Evolutionary conservation across 805 yeast genomes (phyloP), one percentile per base, ranked within the genome.

Genomic region (Wickerhamiella dianesei): DNA sequence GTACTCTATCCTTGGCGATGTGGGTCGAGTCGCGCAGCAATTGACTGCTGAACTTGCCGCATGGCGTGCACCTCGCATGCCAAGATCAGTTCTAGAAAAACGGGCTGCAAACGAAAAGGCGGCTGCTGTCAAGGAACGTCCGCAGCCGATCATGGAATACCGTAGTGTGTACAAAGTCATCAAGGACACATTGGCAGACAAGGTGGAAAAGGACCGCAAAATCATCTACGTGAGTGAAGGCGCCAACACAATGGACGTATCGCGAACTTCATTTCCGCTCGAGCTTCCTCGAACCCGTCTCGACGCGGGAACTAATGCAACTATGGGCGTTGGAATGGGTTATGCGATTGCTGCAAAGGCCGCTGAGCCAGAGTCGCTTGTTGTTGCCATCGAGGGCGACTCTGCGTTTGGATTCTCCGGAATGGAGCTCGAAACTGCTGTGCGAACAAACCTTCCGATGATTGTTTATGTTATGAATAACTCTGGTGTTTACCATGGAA

Each of bases 351-450:
- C 83, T 0, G 73, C 83, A 2, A 77, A 75, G 52, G 62, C 62
- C 1, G 67, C 74, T 0, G 48, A 63, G 12, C 76, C 76, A 1
- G 55, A 62, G 0, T 63, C 67, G 40, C 59, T 64, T 4, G 76
- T 79, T 0, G 61, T 81, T 3, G 75, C 80, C 4, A 75, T 80
- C 25, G 81, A 78, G 58, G 88, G 87, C 4, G 87, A 81, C 58
- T 80, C 87, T 1, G 87, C 87, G 2, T 78, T 80, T 64, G 87
- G 87, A 2, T 80, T 80, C 56, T 75, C 82, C 4, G 84, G 76
- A 0, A 71, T 79, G 70, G 88, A 80, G 53, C 51, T 80, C n/a
- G 87, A 81, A 56, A 80, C 88, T 0, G 75, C 81, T 1, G 75
- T 74, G 3, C 63, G 87, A 39, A 62, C 69, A 21, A 57, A 67